Evolutionary conservation across 768 basidiomycete genomes (phyloP).

Genomic region (Boletus reticuloceps): DNA sequence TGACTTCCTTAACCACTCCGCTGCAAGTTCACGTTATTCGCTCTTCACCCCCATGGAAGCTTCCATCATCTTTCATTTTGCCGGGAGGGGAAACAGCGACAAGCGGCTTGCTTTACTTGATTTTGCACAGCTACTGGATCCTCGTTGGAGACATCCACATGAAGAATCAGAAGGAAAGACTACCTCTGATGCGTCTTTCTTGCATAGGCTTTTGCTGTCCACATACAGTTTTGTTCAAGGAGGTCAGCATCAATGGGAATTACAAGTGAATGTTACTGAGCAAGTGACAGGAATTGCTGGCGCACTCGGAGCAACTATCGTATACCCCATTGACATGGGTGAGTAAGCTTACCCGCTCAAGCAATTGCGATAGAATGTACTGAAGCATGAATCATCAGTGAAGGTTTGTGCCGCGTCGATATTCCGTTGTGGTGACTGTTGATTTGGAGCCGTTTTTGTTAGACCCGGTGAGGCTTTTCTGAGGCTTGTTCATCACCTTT

Average conservation of each 20-base stretch:
- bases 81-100: slow-evolving; percentile 68
- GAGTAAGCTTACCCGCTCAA: slow-evolving; percentile 31
- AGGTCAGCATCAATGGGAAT: slow-evolving; percentile 42
- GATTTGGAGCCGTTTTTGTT: slow-evolving; percentile 8
- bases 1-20: slow-evolving; percentile 92
- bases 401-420: slow-evolving; percentile 51
- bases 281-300: slow-evolving; percentile 74
- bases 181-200: slow-evolving; percentile 38
- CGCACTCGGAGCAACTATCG: slow-evolving; percentile 93
- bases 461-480: slow-evolving; percentile 54
- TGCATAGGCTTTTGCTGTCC: slow-evolving; percentile 63
- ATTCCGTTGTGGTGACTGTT: slow-evolving; percentile 5
- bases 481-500: background rate
- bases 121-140: slow-evolving; percentile 91
- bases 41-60: slow-evolving; percentile 98
- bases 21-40: slow-evolving; percentile 85
- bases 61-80: slow-evolving; percentile 98
- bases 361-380: slow-evolving; percentile 1
- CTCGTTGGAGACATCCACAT: slow-evolving; percentile 77
- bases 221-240: slow-evolving; percentile 87
- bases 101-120: slow-evolving; percentile 82
- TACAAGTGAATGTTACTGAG: slow-evolving; percentile 10
- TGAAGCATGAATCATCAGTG: slow-evolving; percentile 41
- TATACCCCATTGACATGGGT: slow-evolving; percentile 96
- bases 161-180: slow-evolving; percentile 43